Base-by-base conservation (phyloP, 1,139 yeast genomes). In the Pichia sp. region DNA sequence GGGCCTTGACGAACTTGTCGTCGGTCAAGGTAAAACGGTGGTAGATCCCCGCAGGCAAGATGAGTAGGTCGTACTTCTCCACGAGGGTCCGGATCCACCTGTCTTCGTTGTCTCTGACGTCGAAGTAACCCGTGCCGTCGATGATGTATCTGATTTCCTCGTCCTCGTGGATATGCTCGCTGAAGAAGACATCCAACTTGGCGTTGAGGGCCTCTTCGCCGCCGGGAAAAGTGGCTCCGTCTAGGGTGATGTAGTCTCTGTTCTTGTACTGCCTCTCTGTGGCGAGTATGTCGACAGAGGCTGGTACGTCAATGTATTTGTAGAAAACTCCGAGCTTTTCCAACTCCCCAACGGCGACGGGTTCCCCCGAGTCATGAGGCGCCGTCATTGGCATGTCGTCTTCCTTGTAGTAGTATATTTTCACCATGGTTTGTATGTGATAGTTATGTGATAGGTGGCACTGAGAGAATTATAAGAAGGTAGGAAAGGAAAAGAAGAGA, bases 101-200 rank as follows among this genome's bases (percentile, higher is more conserved):
- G 44, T 78, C 73, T 41, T 69, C 60, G 19, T 73, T 67, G 66
- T 81, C 84, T 60, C 97, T 79, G 8, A 93, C 90, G 66, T 93
- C 98, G 68, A 93, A 93, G 71, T 81, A 93, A 0, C 99, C 98
- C 58, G 84, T 88, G 8, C 99, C 99, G 31, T 87, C 97, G 34
- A 87, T 69, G 56, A 90, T 81, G 71, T 90, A 92, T 61, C 99
- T 77, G 68, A 93, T 93, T 74, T 93, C 99, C 72, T 93, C 99
- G 69, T 93, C 99, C 69, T 93, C 98, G 69, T 93, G 99, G 61
- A 89, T 76, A 70, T 93, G 99, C 69, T 93, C 98, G 50, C 81
- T 76, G 73, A 86, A 90, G 70, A 92, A 92, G 54, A 72, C 78
- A 58, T 79, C 74, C 72, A 92, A 78, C 70, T 90, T 89, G 56